These are phyloP conservation scores for Tolypocladium endophyticum DNA, from an alignment of 2,329 filamentous ascomycete genomes.

Conservation along the genomic window DNA sequence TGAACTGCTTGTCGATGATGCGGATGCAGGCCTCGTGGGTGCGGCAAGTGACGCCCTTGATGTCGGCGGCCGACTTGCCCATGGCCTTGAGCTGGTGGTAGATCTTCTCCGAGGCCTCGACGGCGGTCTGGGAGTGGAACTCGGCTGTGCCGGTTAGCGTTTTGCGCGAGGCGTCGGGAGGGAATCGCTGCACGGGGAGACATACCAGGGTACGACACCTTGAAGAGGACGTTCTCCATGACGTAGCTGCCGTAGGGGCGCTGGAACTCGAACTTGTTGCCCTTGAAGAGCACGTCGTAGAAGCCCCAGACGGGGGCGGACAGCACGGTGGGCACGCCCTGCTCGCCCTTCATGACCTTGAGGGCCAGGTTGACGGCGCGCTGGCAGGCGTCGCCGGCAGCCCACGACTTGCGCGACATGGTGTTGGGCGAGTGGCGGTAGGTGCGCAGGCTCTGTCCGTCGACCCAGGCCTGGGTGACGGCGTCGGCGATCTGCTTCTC, in stretches of 20 bases:
- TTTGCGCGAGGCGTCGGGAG: not conserved
- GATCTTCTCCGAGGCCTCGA: constrained; percentile 86
- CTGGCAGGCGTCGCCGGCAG: constrained; percentile 95
- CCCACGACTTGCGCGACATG: constrained; percentile 99
- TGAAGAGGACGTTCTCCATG: constrained; percentile 99
- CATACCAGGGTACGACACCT: constrained; percentile 93
- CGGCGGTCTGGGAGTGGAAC: constrained; percentile 97
- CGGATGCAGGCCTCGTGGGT: constrained; percentile 97
- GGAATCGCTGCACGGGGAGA: constrained; percentile 1
- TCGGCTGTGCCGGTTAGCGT: constrained; percentile 44
- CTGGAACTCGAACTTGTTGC: constrained; percentile 93
- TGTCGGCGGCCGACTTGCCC: constrained; percentile 88
- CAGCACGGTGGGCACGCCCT: constrained; percentile 83
- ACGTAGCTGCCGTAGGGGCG: constrained; percentile 95
- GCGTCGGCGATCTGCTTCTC: constrained; percentile 91
- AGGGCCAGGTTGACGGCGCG: constrained; percentile 83
- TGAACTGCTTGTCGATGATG: constrained; percentile 99
- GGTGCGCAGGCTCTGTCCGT: constrained; percentile 89
- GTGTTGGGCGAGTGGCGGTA: constrained; percentile 98
- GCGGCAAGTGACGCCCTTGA: constrained; percentile 85
- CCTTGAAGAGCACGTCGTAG: constrained; percentile 96
- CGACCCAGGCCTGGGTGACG: constrained; percentile 94
- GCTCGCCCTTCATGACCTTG: constrained; percentile 85
- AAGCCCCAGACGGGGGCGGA: constrained; percentile 94
- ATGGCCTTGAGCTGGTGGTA: constrained; percentile 69